Evolutionary conservation across 495 filamentous ascomycete genomes (phyloP).

Genomic region (Neurospora sp.): DNA sequence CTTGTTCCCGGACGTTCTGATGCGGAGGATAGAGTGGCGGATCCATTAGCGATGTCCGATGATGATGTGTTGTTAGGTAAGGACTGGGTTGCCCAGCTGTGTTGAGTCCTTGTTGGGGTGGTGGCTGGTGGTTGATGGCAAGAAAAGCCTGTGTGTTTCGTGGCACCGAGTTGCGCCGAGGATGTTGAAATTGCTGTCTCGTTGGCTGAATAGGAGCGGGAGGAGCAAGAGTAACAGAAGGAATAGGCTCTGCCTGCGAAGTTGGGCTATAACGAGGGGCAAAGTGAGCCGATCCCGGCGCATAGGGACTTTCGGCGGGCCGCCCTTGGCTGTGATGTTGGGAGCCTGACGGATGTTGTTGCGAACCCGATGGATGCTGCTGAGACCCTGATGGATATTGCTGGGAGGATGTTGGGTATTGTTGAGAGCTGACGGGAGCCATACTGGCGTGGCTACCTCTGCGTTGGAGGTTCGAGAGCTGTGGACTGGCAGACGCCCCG

Average conservation of each 20-base stretch:
- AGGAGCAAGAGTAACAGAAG: conserved; percentile 21
- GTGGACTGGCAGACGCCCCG: conserved; percentile 37
- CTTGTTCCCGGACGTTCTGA: conserved; percentile 57
- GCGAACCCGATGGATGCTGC: neutral
- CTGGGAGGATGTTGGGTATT: conserved; percentile 16
- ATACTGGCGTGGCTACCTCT: conserved; percentile 19
- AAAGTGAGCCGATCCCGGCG: conserved; percentile 9
- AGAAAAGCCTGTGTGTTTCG: conserved; percentile 28
- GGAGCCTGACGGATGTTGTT: conserved; percentile 1
- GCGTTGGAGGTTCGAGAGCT: conserved; percentile 21
- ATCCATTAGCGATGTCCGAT: conserved; percentile 52
- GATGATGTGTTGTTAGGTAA: conserved; percentile 17
- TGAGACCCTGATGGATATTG: conserved; percentile 1
- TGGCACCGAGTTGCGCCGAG: conserved; percentile 29
- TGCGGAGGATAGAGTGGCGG: conserved; percentile 43
- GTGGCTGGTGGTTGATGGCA: conserved; percentile 25
- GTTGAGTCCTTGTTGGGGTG: conserved; percentile 24
- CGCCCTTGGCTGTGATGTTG: conserved; percentile 12
- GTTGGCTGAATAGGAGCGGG: conserved; percentile 26
- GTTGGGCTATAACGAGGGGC: conserved; percentile 14
- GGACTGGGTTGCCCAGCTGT: conserved; percentile 31
- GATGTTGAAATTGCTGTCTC: conserved; percentile 12
- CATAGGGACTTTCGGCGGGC: conserved; percentile 1
- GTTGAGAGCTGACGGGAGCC: neutral
- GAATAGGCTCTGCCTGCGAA: conserved; percentile 17